Conservation (phyloP, 805 yeast genomes). For the Pichia heedii region DNA sequence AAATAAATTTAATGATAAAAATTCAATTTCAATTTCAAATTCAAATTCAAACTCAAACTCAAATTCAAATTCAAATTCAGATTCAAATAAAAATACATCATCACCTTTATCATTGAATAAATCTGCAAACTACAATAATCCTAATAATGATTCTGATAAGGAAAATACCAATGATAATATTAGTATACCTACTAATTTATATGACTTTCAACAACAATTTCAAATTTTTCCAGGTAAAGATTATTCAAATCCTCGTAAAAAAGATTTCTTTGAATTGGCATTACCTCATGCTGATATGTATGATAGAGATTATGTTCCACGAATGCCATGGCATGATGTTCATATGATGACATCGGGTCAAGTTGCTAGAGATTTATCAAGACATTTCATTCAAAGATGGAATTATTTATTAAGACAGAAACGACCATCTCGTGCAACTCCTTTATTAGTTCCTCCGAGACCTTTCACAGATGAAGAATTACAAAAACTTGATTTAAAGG, state of each 20-base stretch:
- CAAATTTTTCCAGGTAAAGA: constrained; percentile 94
- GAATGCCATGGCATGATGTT: constrained; percentile 99
- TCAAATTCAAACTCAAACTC: background rate
- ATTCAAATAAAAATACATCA: background rate
- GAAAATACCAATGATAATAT: background rate
- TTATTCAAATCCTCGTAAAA: constrained; percentile 89
- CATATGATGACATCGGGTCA: constrained; percentile 95
- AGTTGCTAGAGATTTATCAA: constrained; percentile 81
- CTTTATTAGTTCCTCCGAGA: constrained; percentile 85
- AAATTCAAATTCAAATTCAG: background rate
- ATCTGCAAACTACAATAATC: background rate
- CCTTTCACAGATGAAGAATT: constrained; percentile 73
- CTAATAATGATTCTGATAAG: background rate
- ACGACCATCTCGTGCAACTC: constrained; percentile 89
- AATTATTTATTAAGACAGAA: constrained; percentile 87
- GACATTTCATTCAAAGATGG: constrained; percentile 98
- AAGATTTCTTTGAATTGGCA: constrained; percentile 74
- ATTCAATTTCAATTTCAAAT: background rate
- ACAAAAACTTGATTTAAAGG: constrained; percentile 49
- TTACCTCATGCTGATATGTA: constrained; percentile 89
- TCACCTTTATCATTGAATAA: background rate
- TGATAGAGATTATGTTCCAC: constrained; percentile 67
- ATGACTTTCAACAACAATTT: constrained; percentile 25
- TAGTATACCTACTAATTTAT: background rate
- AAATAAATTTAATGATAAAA: background rate